Base-by-base conservation (phyloP, 225 moss, liverwort and hornwort species). In the Neckera pumila region DNA sequence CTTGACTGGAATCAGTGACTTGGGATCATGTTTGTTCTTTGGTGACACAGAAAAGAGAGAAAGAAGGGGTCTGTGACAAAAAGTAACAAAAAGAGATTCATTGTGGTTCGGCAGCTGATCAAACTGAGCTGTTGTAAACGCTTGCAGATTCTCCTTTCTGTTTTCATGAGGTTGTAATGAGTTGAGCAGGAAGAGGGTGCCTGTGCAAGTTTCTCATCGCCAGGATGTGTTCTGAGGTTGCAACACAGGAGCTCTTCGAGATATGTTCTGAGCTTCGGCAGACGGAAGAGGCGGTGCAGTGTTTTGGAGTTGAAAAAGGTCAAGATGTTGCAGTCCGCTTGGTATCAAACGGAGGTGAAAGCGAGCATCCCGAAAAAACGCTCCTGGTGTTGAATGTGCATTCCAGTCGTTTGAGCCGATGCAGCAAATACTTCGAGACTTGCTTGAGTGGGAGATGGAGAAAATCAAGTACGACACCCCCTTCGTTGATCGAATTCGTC, bases 321-420 rank as follows among this genome's bases (percentile, higher is more conserved):
- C 88, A 91, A 86, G 91, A 88, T 81, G 71, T 88, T 67, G 51
- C 82, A 56, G n/a, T 91, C 63, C 83, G 82, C 77, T 86, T 91
- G 71, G 70, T 90, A 42, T 76, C 90, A 7, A 81, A 66, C 38
- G 21, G 83, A 36, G 42, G 33, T 71, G 87, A 70, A 31, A 83
- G 70, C 76, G 87, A 83, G 61, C 51, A 54, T 83, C 40, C 38
- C 8, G 30, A 40, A 40, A 69, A 69, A 79, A 43, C 63, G n/a
- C 82, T 88, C 27, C 31, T 83, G 63, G 64, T 91, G 33, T 34
- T 91, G 58, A 91, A 65, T 79, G 49, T 91, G 5, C 87, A 91
- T 85, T 91, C 91, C 12, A 62, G 56, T 87, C 89, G 76, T 53
- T 76, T 91, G 76, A 67, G 85, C n/a, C 86, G 76, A 63, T 77